These are phyloP conservation scores for Candida golubevii DNA, from an alignment of 805 yeast genomes.

Conservation along the genomic window DNA sequence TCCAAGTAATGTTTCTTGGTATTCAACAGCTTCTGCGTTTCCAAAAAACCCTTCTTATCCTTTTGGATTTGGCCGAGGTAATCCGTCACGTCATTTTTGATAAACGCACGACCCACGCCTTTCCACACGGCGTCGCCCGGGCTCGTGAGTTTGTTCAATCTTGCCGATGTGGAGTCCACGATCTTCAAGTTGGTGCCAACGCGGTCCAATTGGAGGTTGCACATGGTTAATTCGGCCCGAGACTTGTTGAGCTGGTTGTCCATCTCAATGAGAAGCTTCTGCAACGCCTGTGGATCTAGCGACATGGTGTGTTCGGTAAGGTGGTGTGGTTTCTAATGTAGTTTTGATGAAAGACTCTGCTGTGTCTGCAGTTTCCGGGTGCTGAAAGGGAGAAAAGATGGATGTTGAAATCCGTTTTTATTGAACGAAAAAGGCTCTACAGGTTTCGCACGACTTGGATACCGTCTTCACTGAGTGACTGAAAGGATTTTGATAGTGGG, in stretches of 20 bases:
- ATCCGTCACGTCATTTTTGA: conserved; percentile 39
- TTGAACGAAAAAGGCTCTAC: no score
- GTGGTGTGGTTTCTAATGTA: no score
- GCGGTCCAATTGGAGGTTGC: conserved; percentile 47
- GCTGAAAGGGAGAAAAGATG: no score
- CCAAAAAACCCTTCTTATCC: conserved; percentile 54
- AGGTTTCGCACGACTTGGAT: no score
- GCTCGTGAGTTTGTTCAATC: conserved; percentile 41
- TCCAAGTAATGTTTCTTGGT: conserved; percentile 71
- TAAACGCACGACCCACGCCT: conserved; percentile 76
- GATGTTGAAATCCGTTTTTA: no score
- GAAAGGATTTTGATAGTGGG: no score
- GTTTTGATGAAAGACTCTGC: no score
- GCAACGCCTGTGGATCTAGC: conserved; percentile 43
- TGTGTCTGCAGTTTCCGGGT: no score
- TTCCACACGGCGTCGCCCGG: conserved; percentile 63
- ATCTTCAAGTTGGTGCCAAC: conserved; percentile 48
- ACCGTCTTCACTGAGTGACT: no score
- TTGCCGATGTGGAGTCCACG: conserved; percentile 52
- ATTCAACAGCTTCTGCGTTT: conserved; percentile 53
- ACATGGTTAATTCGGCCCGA: conserved; percentile 54
- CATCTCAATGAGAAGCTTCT: conserved; percentile 60
- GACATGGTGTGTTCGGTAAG: conserved; percentile 26
- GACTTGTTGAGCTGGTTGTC: conserved; percentile 58
- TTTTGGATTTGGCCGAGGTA: conserved; percentile 47